Evolutionary conservation across 306 rosid genomes (phyloP).

Genomic region (Cucumis hystrix): DNA sequence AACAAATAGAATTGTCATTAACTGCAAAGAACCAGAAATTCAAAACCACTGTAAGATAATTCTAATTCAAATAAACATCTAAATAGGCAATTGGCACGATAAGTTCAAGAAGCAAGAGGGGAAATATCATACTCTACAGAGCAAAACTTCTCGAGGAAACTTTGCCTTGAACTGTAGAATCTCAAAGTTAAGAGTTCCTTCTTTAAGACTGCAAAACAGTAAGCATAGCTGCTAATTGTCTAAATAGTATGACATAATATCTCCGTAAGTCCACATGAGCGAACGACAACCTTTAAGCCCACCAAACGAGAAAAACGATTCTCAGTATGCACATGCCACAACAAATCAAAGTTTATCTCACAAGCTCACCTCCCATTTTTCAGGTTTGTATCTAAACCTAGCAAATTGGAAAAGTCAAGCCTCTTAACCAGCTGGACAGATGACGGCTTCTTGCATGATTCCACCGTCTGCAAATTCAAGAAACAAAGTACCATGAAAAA

Average conservation of each 20-base stretch:
- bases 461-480: conserved; percentile 46
- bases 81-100: neutral
- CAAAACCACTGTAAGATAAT: neutral
- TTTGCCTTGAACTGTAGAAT: conserved; percentile 78
- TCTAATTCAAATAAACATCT: neutral
- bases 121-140: conserved; percentile 64
- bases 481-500: neutral
- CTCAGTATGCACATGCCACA: neutral
- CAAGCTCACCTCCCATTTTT: conserved; percentile 71
- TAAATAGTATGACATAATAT: neutral
- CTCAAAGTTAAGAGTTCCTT: conserved; percentile 84
- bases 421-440: conserved; percentile 57
- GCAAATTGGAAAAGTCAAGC: conserved; percentile 72
- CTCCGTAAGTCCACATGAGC: neutral
- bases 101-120: neutral
- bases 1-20: neutral
- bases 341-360: neutral
- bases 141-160: conserved; percentile 85
- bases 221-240: neutral
- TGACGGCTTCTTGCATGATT: conserved; percentile 57
- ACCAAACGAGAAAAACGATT: neutral
- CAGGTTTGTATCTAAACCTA: conserved; percentile 62
- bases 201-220: conserved; percentile 50
- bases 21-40: neutral
- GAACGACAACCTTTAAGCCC: neutral